Evolutionary conservation across 805 yeast genomes (phyloP), one percentile per base, ranked within the genome.

Genomic region (Ogataea pini): DNA sequence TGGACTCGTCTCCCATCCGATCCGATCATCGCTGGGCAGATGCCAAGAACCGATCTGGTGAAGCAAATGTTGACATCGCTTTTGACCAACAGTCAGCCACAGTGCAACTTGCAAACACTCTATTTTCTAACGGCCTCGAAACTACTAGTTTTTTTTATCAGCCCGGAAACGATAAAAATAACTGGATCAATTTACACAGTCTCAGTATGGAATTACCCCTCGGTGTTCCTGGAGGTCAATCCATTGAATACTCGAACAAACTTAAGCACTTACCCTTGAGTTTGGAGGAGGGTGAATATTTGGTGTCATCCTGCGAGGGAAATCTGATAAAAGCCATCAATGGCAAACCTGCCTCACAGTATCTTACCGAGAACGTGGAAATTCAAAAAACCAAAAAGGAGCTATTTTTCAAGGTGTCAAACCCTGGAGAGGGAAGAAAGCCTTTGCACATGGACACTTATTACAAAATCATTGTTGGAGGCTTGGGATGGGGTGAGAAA

Each of bases 401-500:
- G 25, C 47, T 60, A 12, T 63, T 52, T 28, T 48, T 63, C 28
- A 51, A 57, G 38, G 40, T 65, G 3, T 50, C 44, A 14, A 43
- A 56, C 17, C 34, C 42, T 2, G 34, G 29, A 3, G 17, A 36
- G 17, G 42, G 19, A 13, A 33, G 19, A 0, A 31, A 40, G 3
- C 33, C 45, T 2, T 44, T 52, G 13, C 51, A 57, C 46, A 52
- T 47, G 32, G 58, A 64, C 3, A 57, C 61, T 45, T 68, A 73
- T 46, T 77, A 68, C 61, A 77, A 78, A 58, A 82, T 85, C 17
- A 72, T 81, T 29, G 90, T 88, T 4, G 90, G 90, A 3, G 90
- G 90, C 2, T 85, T 89, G 2, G 82, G 84, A 2, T 85, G 89
- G 89, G 87, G 89, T 1, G 79, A 82, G 24, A 78, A 84, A 47